Conservation (phyloP, 2,329 filamentous ascomycete genomes). For the Sphaceloma murrayae region DNA sequence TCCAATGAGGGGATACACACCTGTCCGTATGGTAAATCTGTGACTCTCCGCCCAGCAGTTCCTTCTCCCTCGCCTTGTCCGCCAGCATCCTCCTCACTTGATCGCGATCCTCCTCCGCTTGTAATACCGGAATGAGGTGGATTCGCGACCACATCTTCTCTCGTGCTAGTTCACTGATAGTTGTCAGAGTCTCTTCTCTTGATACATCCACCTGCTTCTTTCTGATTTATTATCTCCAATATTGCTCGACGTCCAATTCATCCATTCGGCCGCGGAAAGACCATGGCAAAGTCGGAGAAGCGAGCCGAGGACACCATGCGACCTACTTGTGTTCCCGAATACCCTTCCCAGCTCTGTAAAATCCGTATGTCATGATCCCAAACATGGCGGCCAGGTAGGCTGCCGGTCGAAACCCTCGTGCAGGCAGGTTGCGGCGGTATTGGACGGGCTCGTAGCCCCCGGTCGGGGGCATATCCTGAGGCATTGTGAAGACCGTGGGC, state of each 20-base stretch:
- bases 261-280: no score
- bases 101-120: constrained; percentile 95
- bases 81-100: constrained; percentile 79
- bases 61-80: constrained; percentile 82
- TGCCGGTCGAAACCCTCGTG: constrained; percentile 77
- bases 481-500: constrained; percentile 52
- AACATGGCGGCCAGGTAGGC: constrained; percentile 68
- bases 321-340: constrained; percentile 85
- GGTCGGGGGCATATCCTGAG: constrained; percentile 91
- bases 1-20: constrained; percentile 53
- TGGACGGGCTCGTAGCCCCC: constrained; percentile 95
- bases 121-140: constrained; percentile 83
- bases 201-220: no score
- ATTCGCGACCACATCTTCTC: constrained; percentile 99
- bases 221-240: no score
- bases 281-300: no score
- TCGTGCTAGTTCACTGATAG: constrained; percentile 70
- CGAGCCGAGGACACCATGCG: no score
- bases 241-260: no score
- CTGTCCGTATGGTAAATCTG: constrained; percentile 82
- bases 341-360: constrained; percentile 74
- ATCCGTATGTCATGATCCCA: constrained; percentile 76
- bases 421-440: constrained; percentile 95
- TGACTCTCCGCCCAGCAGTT: constrained; percentile 71
- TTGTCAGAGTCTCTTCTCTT: no score